Base-by-base conservation (phyloP, 108 stramenopile species). In the Nitzschia palea region DNA sequence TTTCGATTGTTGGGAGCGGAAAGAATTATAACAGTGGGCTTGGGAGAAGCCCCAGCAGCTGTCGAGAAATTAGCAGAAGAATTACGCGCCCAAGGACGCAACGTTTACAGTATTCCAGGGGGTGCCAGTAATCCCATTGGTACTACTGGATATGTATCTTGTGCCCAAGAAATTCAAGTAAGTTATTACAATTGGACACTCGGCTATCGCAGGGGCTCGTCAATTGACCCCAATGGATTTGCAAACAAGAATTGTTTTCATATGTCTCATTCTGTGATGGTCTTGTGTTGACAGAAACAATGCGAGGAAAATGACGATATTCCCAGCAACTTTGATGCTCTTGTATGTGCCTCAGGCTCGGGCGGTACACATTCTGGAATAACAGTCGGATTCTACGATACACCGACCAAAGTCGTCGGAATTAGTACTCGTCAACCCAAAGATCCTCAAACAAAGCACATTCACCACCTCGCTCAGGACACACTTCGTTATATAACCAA, bases 361-460 rank as follows among this genome's bases (percentile, higher is more conserved):
- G 51, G 58, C 12, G 77, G 77, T 14, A 78, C 77, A 1, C 71
- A 78, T 40, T 58, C 77, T 33, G 77, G 77, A 25, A 37, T 78
- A 25, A 31, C 65, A 2, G 64, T 70, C 26, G 77, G 71, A 9
- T 45, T 73, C 20, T 22, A 18, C 17, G 27, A 27, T 53, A 32
- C 34, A 15, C 44, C 47, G 8, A 78, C 52, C 51, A 31, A 44
- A 26, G 35, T 78, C 10, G 8, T 73, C 4, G 77, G 77, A 4
- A 67, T 73, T 35, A 40, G 52, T 20, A 70, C 70, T 3, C 66
- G 71, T 44, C 62, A 55, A 20, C 55, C 65, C 3, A 68, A 72
- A 59, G 71, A 78, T 22, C 36, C 29, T 2, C 77, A 78, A 40
- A 58, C 43, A 29, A 26, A 44, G 6, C 65, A 62, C 22, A 61